These are phyloP conservation scores for Physcia stellaris DNA, from an alignment of 495 filamentous ascomycete genomes.

Conservation along the genomic window DNA sequence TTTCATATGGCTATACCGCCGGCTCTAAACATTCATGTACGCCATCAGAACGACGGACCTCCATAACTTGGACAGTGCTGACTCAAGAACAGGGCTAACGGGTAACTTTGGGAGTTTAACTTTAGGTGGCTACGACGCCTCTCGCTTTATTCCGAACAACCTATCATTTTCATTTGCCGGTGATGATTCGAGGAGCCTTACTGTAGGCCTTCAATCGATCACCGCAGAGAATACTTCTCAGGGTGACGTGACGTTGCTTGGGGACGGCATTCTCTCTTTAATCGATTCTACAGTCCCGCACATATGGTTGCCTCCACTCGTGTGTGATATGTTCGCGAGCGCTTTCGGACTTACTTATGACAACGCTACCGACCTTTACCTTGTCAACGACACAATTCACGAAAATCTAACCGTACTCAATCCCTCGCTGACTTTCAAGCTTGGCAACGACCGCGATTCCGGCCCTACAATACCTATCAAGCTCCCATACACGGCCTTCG, in stretches of 20 bases:
- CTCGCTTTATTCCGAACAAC: slow-evolving; percentile 34
- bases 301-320: slow-evolving; percentile 37
- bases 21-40: slow-evolving; percentile 36
- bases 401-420: slow-evolving; percentile 28
- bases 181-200: slow-evolving; percentile 32
- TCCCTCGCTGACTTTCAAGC: slow-evolving; percentile 33
- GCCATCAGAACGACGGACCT: slow-evolving; percentile 31
- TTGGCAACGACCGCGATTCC: slow-evolving; percentile 24
- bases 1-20: slow-evolving; percentile 42
- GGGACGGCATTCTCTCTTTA: slow-evolving; percentile 14
- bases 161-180: slow-evolving; percentile 33
- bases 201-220: slow-evolving; percentile 33
- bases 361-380: slow-evolving; percentile 28
- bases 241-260: slow-evolving; percentile 4
- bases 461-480: slow-evolving; percentile 30
- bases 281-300: slow-evolving; percentile 42
- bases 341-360: slow-evolving; percentile 38
- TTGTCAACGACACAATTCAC: slow-evolving; percentile 35
- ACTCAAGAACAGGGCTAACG: slow-evolving; percentile 27
- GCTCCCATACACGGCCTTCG: slow-evolving; percentile 40
- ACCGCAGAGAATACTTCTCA: slow-evolving; percentile 8
- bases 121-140: slow-evolving; percentile 43
- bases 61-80: slow-evolving; percentile 5
- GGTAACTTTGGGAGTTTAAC: slow-evolving; percentile 40
- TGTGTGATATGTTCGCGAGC: slow-evolving; percentile 36